Evolutionary conservation across 179 eudicot genomes (phyloP).

Genomic region (Monotropa hypopitys): DNA sequence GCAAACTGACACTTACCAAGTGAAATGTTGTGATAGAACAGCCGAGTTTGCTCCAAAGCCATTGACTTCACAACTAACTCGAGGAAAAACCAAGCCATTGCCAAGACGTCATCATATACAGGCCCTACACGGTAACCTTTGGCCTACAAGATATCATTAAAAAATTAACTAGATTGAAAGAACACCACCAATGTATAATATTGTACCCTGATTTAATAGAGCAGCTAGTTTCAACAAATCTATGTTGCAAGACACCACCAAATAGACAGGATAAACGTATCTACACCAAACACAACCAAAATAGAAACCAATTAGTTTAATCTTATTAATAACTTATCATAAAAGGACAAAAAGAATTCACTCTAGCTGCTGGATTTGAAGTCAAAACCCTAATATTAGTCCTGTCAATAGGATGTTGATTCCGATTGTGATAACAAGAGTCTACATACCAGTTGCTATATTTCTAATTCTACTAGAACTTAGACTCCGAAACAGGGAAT

Average conservation of each 20-base stretch:
- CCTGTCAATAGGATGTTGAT: background rate
- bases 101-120: slow-evolving; percentile 94
- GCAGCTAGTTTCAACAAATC: slow-evolving; percentile 3
- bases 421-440: background rate
- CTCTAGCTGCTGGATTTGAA: background rate
- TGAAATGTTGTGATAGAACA: slow-evolving; percentile 73
- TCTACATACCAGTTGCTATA: background rate
- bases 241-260: background rate
- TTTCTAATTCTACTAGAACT: background rate
- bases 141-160: slow-evolving; percentile 38
- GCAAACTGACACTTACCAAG: slow-evolving; percentile 39
- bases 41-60: slow-evolving; percentile 96
- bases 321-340: background rate
- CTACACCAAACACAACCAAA: background rate
- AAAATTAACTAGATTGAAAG: background rate
- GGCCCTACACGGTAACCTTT: slow-evolving; percentile 99
- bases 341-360: background rate
- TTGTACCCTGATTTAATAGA: background rate
- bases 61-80: slow-evolving; percentile 94
- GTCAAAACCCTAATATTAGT: background rate
- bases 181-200: background rate
- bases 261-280: background rate
- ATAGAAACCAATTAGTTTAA: background rate
- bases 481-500: background rate
- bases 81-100: slow-evolving; percentile 99